Evolutionary conservation across 805 yeast genomes (phyloP).

Genomic region (Ogataea glucozyma): DNA sequence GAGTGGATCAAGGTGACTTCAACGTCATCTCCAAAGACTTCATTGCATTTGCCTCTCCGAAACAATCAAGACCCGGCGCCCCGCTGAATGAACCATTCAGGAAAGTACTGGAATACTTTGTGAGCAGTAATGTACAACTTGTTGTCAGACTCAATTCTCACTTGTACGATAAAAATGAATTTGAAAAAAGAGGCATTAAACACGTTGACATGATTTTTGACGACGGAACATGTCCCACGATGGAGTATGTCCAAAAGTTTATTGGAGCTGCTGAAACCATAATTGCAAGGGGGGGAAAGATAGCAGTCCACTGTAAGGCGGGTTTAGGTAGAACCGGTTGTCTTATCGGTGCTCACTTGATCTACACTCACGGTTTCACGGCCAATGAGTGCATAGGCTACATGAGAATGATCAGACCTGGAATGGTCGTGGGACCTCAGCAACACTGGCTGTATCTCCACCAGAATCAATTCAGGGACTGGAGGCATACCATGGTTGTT

Average conservation of each 20-base stretch:
- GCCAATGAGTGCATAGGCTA: constrained; percentile 96
- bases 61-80: constrained; percentile 56
- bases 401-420: constrained; percentile 95
- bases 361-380: constrained; percentile 94
- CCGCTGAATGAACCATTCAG: constrained; percentile 71
- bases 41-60: constrained; percentile 97
- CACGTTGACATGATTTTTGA: constrained; percentile 96
- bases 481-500: constrained; percentile 89
- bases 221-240: constrained; percentile 96
- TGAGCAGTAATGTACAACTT: constrained; percentile 70
- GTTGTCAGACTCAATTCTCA: constrained; percentile 94
- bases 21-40: constrained; percentile 90
- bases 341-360: constrained; percentile 93
- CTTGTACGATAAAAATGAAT: constrained; percentile 81
- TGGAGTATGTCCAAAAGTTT: constrained; percentile 89
- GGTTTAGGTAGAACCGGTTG: constrained; percentile 98
- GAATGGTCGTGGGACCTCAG: constrained; percentile 99
- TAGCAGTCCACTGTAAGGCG: constrained; percentile 99
- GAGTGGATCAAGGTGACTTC: constrained; percentile 97
- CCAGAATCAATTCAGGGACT: constrained; percentile 93
- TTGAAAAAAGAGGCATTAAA: constrained; percentile 77
- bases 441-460: constrained; percentile 98
- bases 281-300: constrained; percentile 81
- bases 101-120: constrained; percentile 79
- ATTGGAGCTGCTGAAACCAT: constrained; percentile 94